Evolutionary conservation across 306 rosid genomes (phyloP), one percentile per base, ranked within the genome.

Genomic region (Quercus cerris): DNA sequence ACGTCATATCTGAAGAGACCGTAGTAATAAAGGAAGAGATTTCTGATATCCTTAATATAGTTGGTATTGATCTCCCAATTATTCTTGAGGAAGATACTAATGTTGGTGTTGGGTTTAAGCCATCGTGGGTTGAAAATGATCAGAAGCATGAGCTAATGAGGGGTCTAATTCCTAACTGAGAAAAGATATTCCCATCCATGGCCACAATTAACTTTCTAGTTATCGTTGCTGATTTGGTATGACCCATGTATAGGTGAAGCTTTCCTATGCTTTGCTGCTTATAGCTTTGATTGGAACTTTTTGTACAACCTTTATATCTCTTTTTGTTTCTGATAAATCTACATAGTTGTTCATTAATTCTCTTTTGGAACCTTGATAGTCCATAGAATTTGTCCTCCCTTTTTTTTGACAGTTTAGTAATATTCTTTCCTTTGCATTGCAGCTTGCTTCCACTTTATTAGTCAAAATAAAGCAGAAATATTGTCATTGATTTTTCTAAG

Each of bases 91-190:
- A 82, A 35, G 78, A 76, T 15, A 75, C 62, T 62, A 76, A 80
- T 13, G 81, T 51, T 25, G 86, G 27, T 25, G 79, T 75, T 56
- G 83, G 76, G 44, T 73, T 76, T 71, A 79, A 71, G 77, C 35
- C 88, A 67, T 86, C 83, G 83, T 76, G 81, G 83, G 56, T 51
- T 77, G 81, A 64, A 70, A 78, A 59, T 77, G 85, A 56, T 31
- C 85, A 74, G 13, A 78, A 83, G 73, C 87, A 75, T 52, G 84
- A 75, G 76, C 28, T 77, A 56, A 75, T 72, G 75, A 59, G 78
- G 75, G 75, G 74, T 80, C 57, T 83, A 67, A 51, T 71, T 20
- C 71, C 84, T 33, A 82, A 75, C 76, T 78, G 23, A 79, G 76
- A 64, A 35, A 4, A 81, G 54, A 59, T 70, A 80, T 17, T 74